Base-by-base conservation (phyloP, 345 rosid genomes). In the Salix brachista region DNA sequence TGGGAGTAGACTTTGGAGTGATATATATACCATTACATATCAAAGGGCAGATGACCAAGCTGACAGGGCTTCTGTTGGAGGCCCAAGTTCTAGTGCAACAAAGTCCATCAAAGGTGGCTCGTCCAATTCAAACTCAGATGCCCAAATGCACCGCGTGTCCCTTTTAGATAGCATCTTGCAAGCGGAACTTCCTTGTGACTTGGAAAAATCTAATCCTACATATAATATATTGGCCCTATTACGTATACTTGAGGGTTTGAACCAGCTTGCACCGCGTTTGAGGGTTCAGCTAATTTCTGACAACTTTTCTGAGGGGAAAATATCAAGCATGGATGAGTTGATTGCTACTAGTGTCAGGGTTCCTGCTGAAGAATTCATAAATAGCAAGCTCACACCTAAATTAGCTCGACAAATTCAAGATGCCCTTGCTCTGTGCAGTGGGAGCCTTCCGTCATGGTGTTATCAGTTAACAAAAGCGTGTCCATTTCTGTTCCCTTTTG, bases 391-490 rank as follows among this genome's bases (percentile, higher is more conserved):
- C 75, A 96, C 99, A 65, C 99, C 99, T 32, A 96, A 96, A 84
- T 87, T 96, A 83, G 96, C 99, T 73, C 86, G 97, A 67, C 99
- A 96, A 84, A 92, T 96, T 82, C 99, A 96, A 84, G 99, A 96
- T 78, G 98, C 97, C 34, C 98, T 96, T 77, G 99, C 99, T 54
- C 83, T 96, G 65, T 96, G 99, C 84, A 92, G 99, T 78, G 99
- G 99, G 28, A 96, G 98, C 80, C 94, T 96, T 72, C 99, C 99
- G 34, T 87, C 97, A 8, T 96, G 99, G 99, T 94, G 98, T 74
- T 89, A 90, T 82, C 99, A 96, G 85, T 85, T 96, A 88, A 96
- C 98, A 58, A 90, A 89, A 84, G 92, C 99, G 61, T 96, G 99
- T 76, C 97, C 99, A 1, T 96, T 94, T 78, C 85, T 96, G 86